These are phyloP conservation scores for Mycosphaerella sp. DNA, from an alignment of 2,329 filamentous ascomycete genomes.

Conservation along the genomic window DNA sequence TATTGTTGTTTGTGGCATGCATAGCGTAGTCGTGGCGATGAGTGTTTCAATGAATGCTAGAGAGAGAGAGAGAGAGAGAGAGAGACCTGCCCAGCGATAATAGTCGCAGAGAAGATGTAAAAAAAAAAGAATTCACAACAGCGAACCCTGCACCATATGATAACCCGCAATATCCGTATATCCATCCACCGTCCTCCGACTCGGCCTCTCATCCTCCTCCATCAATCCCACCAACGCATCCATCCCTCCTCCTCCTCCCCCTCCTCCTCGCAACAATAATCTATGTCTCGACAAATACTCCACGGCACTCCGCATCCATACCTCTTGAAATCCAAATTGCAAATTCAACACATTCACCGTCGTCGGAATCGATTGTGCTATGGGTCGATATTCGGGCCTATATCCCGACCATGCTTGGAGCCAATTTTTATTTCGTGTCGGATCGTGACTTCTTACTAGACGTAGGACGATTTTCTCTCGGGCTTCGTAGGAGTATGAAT, in stretches of 20 bases:
- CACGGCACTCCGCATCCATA: slow-evolving; percentile 8
- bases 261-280: background rate
- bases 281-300: background rate
- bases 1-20: too few relatives aligned
- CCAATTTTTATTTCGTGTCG: background rate
- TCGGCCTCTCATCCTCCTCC: background rate
- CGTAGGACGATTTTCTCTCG: slow-evolving; percentile 1
- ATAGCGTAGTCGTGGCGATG: too few relatives aligned
- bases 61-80: too few relatives aligned
- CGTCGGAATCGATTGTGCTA: background rate
- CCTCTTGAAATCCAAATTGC: slow-evolving; percentile 1
- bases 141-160: slow-evolving; percentile 9
- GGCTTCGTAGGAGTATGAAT: background rate
- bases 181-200: slow-evolving; percentile 5
- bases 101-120: background rate
- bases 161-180: slow-evolving; percentile 12
- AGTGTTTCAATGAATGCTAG: too few relatives aligned
- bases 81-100: too few relatives aligned
- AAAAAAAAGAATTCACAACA: background rate
- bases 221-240: background rate
- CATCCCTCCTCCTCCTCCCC: background rate
- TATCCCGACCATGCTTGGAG: background rate
- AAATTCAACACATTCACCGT: background rate
- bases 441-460: background rate
- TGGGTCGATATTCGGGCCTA: background rate